Conservation (phyloP, 352 stramenopile genomes). For the Thalassiosira hispida region DNA sequence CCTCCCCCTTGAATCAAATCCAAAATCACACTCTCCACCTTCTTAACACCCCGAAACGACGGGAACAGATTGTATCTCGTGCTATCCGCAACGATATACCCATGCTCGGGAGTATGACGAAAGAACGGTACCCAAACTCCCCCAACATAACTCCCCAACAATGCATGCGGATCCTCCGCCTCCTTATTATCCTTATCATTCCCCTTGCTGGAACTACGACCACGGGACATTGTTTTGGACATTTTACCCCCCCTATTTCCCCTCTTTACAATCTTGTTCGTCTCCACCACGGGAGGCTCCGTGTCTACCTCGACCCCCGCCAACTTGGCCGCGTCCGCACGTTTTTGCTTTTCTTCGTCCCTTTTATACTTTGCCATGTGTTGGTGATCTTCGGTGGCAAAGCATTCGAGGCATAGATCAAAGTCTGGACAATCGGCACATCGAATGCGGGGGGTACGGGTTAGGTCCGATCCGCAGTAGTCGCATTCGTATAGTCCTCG, state of each 20-base stretch:
- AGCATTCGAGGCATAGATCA: slow-evolving; percentile 95
- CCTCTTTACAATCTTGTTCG: not conserved
- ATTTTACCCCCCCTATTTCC: slow-evolving; percentile 4
- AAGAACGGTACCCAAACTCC: slow-evolving; percentile 53
- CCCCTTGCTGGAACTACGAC: not conserved
- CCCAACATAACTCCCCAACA: slow-evolving; percentile 31
- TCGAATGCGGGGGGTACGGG: slow-evolving; percentile 77
- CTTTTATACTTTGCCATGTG: slow-evolving; percentile 42
- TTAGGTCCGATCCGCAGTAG: slow-evolving; percentile 83
- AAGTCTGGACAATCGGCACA: slow-evolving; percentile 84
- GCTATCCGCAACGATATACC: slow-evolving; percentile 84
- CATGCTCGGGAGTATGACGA: slow-evolving; percentile 74
- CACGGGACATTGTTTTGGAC: not conserved
- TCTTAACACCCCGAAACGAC: slow-evolving; percentile 45
- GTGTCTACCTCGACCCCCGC: slow-evolving; percentile 2
- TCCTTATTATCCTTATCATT: slow-evolving; percentile 23
- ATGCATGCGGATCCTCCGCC: slow-evolving; percentile 24
- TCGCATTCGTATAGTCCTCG: slow-evolving; percentile 83
- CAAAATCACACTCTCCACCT: not conserved
- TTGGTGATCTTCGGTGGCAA: slow-evolving; percentile 76
- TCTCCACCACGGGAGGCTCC: not conserved
- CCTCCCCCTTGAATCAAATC: not conserved
- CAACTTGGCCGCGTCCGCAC: slow-evolving; percentile 2
- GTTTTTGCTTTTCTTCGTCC: slow-evolving; percentile 28
- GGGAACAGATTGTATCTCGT: slow-evolving; percentile 79